Evolutionary conservation across 2,329 filamentous ascomycete genomes (phyloP), one percentile per base, ranked within the genome.

Genomic region (Metarhizium humberi): DNA sequence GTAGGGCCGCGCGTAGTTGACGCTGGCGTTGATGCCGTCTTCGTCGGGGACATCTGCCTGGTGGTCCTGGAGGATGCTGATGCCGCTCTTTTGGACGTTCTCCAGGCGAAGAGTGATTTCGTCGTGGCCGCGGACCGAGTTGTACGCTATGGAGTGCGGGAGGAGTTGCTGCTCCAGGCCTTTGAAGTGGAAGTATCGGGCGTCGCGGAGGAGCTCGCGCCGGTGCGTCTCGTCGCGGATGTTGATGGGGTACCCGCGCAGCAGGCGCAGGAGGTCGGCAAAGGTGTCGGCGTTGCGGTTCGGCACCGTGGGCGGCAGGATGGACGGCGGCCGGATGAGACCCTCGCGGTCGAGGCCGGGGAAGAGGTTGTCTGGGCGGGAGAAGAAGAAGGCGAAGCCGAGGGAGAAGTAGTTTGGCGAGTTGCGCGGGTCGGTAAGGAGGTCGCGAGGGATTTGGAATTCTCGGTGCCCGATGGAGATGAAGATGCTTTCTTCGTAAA

Each of bases 371-470:
- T 82, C 78, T 0, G 88, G 88, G 2, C 83, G 84, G 16, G 85
- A 86, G 74, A 96, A 95, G 78, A 95, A 95, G 63, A 90, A 82
- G 42, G 85, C 87, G 66, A 95, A 96, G 57, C 92, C 92, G 3
- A 96, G 80, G 0, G 90, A 87, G 76, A 97, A 97, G 78, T 91
- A 97, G 70, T 97, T 97, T 13, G 92, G 92, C n/a, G 84, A 86
- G 72, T 97, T 92, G 30, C 92, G 92, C 1, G 91, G 90, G 40
- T 82, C 81, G 34, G 82, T 86, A 70, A 97, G 95, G 58, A 95
- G 78, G 63, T 95, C 89, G 59, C 91, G 87, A 2, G 92, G 88
- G 60, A 97, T 92, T 67, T 91, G 87, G 71, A 97, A 97, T 63
- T 94, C 85, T 56, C 81, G 83, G 62, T 89, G 84, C 57, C 92